Evolutionary conservation across 768 basidiomycete genomes (phyloP).

Genomic region (Symmetrospora coprosmae): DNA sequence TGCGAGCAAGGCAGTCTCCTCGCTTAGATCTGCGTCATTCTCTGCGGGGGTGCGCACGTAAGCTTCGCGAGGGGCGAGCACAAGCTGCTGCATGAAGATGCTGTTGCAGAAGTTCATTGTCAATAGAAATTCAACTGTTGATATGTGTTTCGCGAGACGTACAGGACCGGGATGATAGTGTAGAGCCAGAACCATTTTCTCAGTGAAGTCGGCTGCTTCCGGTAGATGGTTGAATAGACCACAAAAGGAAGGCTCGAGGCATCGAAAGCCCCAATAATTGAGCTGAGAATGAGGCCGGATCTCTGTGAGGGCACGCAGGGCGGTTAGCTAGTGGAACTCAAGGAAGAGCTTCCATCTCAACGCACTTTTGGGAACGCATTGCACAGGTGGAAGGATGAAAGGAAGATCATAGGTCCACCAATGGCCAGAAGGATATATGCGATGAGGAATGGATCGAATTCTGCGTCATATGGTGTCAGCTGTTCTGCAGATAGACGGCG

Average conservation of each 20-base stretch:
- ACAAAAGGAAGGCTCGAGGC: constrained; percentile 37
- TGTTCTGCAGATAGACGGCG: too few species aligned
- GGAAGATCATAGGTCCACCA: constrained; percentile 39
- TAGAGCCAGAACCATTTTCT: constrained; percentile 38
- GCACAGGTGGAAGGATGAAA: constrained; percentile 39
- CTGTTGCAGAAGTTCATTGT: constrained; percentile 20
- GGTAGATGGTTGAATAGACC: constrained; percentile 34
- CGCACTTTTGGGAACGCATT: constrained; percentile 38
- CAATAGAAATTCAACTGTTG: not conserved
- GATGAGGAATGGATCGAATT: constrained; percentile 35
- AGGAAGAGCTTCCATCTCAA: too few species aligned
- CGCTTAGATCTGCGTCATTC: not conserved
- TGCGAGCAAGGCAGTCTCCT: constrained; percentile 8
- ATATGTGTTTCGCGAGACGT: constrained; percentile 18
- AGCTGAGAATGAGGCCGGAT: constrained; percentile 38
- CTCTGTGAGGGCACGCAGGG: too few species aligned
- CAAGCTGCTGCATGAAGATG: constrained; percentile 36
- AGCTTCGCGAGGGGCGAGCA: constrained; percentile 33
- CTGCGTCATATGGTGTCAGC: too few species aligned
- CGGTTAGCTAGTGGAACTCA: too few species aligned
- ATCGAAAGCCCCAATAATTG: constrained; percentile 40
- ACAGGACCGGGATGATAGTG: constrained; percentile 35
- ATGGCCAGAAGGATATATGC: constrained; percentile 38
- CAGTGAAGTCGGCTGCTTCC: constrained; percentile 23
- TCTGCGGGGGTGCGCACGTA: constrained; percentile 31